A percentile compares a stretch with the other conserved stretches of the same genome.
phyloP scores from a whole-genome alignment of 2,329 filamentous ascomycete species.

The Cyphellophora europaea region DNA sequence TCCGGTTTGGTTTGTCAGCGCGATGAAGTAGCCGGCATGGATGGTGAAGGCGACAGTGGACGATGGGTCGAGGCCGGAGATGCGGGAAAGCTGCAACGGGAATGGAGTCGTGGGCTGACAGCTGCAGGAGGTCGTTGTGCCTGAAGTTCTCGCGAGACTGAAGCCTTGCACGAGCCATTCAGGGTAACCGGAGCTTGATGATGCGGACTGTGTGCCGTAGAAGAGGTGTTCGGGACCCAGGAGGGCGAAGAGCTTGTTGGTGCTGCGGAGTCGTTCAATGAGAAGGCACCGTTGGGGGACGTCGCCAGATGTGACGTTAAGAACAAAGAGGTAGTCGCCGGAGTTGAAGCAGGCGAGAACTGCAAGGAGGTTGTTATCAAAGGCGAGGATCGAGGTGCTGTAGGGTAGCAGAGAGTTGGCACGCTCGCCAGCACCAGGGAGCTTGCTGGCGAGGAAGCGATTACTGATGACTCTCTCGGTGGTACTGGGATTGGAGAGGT shows the following conservation, averaged over 20 bases:
- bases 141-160: too few relatives aligned
- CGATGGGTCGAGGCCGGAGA: conserved; percentile 57
- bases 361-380: too few relatives aligned
- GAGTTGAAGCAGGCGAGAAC: conserved; percentile 25
- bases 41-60: conserved; percentile 64
- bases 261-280: conserved; percentile 33
- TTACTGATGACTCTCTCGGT: conserved; percentile 50
- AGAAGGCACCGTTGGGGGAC: conserved; percentile 29
- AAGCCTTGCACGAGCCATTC: conserved; percentile 56
- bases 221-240: conserved; percentile 54
- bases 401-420: too few relatives aligned
- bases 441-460: conserved; percentile 27
- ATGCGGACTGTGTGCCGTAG: conserved; percentile 54
- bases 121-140: too few relatives aligned
- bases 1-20: conserved; percentile 55
- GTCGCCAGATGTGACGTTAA: conserved; percentile 30
- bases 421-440: conserved; percentile 14
- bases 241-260: conserved; percentile 55
- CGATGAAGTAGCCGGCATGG: conserved; percentile 57
- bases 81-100: conserved; percentile 44
- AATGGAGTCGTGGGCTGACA: conserved; percentile 32
- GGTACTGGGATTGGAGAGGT: conserved; percentile 42
- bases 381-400: conserved; percentile 20
- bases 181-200: conserved; percentile 44
- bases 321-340: conserved; percentile 44